Conservation (phyloP, 2,329 filamentous ascomycete species). For the Gnomoniopsis sp. region DNA sequence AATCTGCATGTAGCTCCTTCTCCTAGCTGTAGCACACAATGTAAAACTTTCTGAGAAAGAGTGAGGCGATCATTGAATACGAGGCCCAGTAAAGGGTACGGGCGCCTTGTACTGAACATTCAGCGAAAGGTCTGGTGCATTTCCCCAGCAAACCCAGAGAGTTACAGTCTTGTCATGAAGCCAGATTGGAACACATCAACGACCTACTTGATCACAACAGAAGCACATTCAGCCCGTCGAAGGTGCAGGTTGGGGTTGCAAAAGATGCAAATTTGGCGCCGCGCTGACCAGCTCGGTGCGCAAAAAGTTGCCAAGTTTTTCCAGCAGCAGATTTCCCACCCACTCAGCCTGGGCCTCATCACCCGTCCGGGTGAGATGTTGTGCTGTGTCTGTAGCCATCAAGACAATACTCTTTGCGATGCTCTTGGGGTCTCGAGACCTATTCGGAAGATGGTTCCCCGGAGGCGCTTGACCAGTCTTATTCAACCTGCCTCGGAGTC, state of each 20-base stretch:
- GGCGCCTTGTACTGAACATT: no score
- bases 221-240: background rate
- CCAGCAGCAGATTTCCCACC: conserved; percentile 29
- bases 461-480: conserved; percentile 22
- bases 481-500: conserved; percentile 21
- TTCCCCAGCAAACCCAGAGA: background rate
- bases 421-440: conserved; percentile 22
- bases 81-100: no score
- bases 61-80: no score
- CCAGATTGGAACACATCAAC: background rate
- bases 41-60: no score
- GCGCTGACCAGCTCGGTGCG: background rate
- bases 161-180: background rate
- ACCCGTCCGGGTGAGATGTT: conserved; percentile 39
- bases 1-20: no score
- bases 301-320: conserved; percentile 22
- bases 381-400: conserved; percentile 45
- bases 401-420: conserved; percentile 29
- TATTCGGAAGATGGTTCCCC: conserved; percentile 1
- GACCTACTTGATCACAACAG: background rate
- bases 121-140: no score
- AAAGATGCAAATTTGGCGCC: background rate
- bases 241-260: background rate
- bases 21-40: no score
- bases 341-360: conserved; percentile 37